Evolutionary conservation across 2,329 filamentous ascomycete species (phyloP), one percentile per base, ranked within the genome.

Genomic region (Aspergillus clavatus): DNA sequence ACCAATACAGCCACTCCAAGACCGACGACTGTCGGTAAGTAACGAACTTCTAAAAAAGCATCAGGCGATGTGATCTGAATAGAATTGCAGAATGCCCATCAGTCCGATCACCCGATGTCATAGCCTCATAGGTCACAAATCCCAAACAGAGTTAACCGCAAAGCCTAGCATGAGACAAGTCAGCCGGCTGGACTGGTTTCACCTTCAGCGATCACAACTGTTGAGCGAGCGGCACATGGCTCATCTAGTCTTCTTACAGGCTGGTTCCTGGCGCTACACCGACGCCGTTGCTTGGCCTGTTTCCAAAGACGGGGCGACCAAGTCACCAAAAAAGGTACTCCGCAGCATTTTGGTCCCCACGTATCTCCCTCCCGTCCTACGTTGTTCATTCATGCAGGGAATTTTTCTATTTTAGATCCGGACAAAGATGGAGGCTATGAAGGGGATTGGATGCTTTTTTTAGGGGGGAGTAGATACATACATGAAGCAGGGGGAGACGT

Each of bases 261-360:
- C 41, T 45, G 45, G 52, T 56, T 50, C 50, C 52, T 56, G 52
- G 48, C 45, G 40, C 46, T 33, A 48, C 39, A n/a, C 21, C 21
- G 29, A 27, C 46, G 23, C 45, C 41, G 37, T 47, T 42, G 41
- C 41, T 40, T 40, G 45, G n/a, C n/a, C n/a, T n/a, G n/a, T n/a
- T n/a, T n/a, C n/a, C n/a, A n/a, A n/a, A n/a, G n/a, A n/a, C n/a
- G n/a, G n/a, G n/a, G n/a, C n/a, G n/a, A n/a, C n/a, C n/a, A n/a
- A n/a, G n/a, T n/a, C n/a, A n/a, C n/a, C n/a, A n/a, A n/a, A n/a
- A n/a, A n/a, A n/a, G n/a, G n/a, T n/a, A n/a, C n/a, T n/a, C n/a
- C n/a, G n/a, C n/a, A n/a, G n/a, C n/a, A n/a, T n/a, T n/a, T n/a
- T n/a, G n/a, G n/a, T n/a, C n/a, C n/a, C n/a, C n/a, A n/a, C n/a